Conservation (phyloP, 2,329 filamentous ascomycete species). For the Aureobasidium sp. region DNA sequence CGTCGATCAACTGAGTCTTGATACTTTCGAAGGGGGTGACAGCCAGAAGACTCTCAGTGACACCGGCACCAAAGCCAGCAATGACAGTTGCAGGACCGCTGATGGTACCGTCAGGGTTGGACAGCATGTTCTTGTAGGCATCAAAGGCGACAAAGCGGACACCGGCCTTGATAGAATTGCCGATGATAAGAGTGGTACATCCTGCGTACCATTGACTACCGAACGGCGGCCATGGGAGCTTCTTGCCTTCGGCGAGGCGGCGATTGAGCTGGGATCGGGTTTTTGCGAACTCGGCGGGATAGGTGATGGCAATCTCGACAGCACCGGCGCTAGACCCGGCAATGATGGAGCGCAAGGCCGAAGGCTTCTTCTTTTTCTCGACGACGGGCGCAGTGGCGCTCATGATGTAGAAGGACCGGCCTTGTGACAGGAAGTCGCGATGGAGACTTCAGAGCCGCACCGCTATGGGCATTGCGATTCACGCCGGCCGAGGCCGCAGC, state of each 20-base stretch:
- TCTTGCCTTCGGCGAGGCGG: conserved; percentile 70
- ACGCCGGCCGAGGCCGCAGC: no score
- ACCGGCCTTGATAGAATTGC: conserved; percentile 92
- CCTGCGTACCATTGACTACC: conserved; percentile 95
- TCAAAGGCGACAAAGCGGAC: conserved; percentile 97
- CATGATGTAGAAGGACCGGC: conserved; percentile 7
- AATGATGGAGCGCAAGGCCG: conserved; percentile 78
- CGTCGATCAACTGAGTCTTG: conserved; percentile 97
- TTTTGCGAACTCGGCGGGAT: conserved; percentile 94
- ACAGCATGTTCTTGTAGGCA: conserved; percentile 77
- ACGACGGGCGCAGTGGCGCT: conserved; percentile 14
- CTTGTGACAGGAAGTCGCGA: background rate
- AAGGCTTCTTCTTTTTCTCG: conserved; percentile 51
- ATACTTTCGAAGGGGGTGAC: conserved; percentile 97
- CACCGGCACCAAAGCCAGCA: conserved; percentile 87
- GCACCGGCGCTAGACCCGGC: conserved; percentile 91
- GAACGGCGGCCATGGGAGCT: conserved; percentile 91
- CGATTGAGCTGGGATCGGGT: conserved; percentile 90
- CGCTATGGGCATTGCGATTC: background rate
- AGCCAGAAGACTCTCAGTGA: conserved; percentile 86
- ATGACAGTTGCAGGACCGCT: conserved; percentile 86
- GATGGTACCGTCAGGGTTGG: conserved; percentile 78
- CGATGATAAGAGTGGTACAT: conserved; percentile 93
- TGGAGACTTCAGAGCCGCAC: background rate
- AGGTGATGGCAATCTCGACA: conserved; percentile 91